Evolutionary conservation across 2,329 filamentous ascomycete genomes (phyloP), one percentile per base, ranked within the genome.

Genomic region (Colletotrichum gloeosporioides): DNA sequence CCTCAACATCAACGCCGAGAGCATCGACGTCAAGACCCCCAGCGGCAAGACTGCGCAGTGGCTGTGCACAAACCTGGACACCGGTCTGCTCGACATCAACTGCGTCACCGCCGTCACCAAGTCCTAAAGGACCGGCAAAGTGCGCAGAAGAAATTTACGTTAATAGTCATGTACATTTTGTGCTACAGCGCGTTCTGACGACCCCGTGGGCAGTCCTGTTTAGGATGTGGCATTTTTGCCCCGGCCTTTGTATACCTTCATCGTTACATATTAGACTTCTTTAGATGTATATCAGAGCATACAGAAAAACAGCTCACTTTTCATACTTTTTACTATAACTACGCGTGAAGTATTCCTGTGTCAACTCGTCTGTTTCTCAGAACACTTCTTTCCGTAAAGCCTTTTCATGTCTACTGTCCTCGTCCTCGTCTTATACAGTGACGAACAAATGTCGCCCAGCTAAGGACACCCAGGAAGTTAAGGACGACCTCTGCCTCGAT

Each of bases 1-100:
- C 32, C 8, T 49, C 18, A 78, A 77, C 71, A 78, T 78, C 67
- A 73, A 72, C n/a, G 75, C 75, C 18, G 32, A 71, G 15, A 77
- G 75, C 29, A 61, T 78, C 49, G 64, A 64, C 32, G 55, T 78
- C 75, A 71, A 74, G 32, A 29, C 75, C 44, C 77, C 75, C 10
- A 78, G 75, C 55, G 77, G 77, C 49, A 72, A 71, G 49, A 62
- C 59, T 18, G 55, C 77, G 5, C 68, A 77, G 18, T 78, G 75
- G 59, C 25, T 77, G 18, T 78, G 77, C 62, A 39, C 44, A 6
- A 78, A 78, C 65, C 34, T 78, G 25, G 70, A 77, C 61, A 72
- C 65, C 13, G 70, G 62, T 27, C 70, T 77, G 8, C 63, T 76
- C 10, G 69, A 77, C 29, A 49, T 77, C 32, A 74, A 77, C 71